phyloP scores from a whole-genome alignment of 306 rosid species.

The Prunus dulcis region DNA sequence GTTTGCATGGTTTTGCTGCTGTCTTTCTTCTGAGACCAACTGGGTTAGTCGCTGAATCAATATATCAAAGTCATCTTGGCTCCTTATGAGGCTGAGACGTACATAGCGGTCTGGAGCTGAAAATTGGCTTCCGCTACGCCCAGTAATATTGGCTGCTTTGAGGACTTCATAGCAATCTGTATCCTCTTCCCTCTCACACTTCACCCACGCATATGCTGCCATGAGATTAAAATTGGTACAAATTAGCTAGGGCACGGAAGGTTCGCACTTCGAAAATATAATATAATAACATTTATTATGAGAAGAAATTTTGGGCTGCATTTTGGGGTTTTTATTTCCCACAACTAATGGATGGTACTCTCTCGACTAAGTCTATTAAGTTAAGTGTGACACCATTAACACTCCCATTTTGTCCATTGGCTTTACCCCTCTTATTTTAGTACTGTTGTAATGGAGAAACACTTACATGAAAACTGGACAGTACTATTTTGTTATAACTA shows the following conservation, averaged over 20 bases:
- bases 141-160: conserved; percentile 25
- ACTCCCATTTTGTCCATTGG: too few species aligned
- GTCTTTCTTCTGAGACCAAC: conserved; percentile 22
- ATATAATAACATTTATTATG: too few species aligned
- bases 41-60: conserved; percentile 27
- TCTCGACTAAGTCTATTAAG: too few species aligned
- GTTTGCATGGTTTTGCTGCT: neutral
- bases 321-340: too few species aligned
- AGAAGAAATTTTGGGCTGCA: too few species aligned
- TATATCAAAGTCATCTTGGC: conserved; percentile 45
- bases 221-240: neutral
- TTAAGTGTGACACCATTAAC: too few species aligned
- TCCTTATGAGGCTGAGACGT: conserved; percentile 39
- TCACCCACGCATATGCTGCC: conserved; percentile 54
- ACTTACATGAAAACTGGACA: too few species aligned
- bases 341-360: too few species aligned
- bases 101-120: conserved; percentile 32
- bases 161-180: conserved; percentile 36
- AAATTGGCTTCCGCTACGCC: conserved; percentile 24
- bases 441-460: too few species aligned
- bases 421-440: too few species aligned
- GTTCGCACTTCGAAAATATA: too few species aligned
- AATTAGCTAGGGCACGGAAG: neutral
- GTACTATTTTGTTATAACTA: fast-evolving
- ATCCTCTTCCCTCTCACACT: conserved; percentile 44